Evolutionary conservation across 768 basidiomycete genomes (phyloP).

Genomic region (Tulasnella sp.): DNA sequence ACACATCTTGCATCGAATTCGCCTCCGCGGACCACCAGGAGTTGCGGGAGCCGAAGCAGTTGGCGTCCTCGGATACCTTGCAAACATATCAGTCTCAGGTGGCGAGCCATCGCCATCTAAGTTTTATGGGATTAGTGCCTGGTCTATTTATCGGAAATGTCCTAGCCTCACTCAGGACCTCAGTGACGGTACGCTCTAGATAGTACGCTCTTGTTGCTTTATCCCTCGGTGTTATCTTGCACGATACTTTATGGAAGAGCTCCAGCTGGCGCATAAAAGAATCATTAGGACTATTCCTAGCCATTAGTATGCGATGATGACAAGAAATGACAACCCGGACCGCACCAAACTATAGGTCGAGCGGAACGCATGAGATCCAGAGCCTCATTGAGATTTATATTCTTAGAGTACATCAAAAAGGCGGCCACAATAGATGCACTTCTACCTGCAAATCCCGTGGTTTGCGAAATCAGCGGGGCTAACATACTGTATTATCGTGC

Average conservation of each 20-base stretch:
- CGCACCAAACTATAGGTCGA: slow-evolving; percentile 62
- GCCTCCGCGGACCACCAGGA: slow-evolving; percentile 41
- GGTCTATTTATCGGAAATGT: slow-evolving; percentile 1
- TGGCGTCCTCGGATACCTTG: slow-evolving; percentile 54
- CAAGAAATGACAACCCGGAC: slow-evolving; percentile 26
- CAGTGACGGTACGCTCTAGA: slow-evolving; percentile 56
- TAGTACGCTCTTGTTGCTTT: slow-evolving; percentile 72
- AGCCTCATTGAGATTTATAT: slow-evolving; percentile 45
- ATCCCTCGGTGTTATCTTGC: slow-evolving; percentile 49
- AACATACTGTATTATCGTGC: slow-evolving; percentile 21
- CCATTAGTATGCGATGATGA: background rate
- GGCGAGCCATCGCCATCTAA: slow-evolving; percentile 62
- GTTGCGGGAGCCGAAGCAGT: slow-evolving; percentile 48
- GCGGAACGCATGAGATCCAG: slow-evolving; percentile 52
- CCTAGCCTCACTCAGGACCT: slow-evolving; percentile 56
- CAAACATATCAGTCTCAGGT: slow-evolving; percentile 60
- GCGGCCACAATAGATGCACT: slow-evolving; percentile 79
- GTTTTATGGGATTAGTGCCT: background rate
- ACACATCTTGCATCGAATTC: slow-evolving; percentile 89
- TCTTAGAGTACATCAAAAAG: slow-evolving; percentile 68
- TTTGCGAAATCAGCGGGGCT: background rate
- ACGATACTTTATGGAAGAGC: slow-evolving; percentile 61
- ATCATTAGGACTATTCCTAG: slow-evolving; percentile 58
- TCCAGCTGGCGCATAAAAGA: slow-evolving; percentile 72
- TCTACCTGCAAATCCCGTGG: slow-evolving; percentile 38